phyloP scores from a whole-genome alignment of 2,329 filamentous ascomycete genomes.

The Xylaria sp. region DNA sequence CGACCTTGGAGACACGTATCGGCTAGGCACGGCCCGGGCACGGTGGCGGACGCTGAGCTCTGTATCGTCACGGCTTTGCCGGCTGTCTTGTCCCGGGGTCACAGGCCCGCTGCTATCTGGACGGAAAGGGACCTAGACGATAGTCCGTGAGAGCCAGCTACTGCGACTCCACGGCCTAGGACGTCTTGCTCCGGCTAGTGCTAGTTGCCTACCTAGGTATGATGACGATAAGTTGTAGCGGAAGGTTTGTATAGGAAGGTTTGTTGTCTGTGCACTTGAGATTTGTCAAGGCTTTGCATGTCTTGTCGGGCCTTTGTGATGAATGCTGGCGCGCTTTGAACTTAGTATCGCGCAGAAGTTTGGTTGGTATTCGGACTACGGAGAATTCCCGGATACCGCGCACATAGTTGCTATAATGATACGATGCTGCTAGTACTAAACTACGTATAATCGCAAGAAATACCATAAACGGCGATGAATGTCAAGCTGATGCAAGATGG shows the following conservation, averaged over 20 bases:
- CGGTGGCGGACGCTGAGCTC: background rate
- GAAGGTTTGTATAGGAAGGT: background rate
- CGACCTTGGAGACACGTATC: background rate
- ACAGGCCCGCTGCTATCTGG: background rate
- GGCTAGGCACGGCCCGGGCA: background rate
- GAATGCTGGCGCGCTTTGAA: background rate
- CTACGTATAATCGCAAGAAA: background rate
- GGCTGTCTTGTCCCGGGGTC: constrained; percentile 3
- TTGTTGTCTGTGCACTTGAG: background rate
- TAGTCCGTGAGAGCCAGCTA: background rate
- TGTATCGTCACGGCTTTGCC: background rate
- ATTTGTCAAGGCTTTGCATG: background rate
- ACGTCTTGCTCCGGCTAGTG: background rate
- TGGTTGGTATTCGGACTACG: background rate
- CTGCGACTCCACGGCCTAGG: background rate
- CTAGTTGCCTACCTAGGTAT: background rate
- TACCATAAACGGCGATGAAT: background rate
- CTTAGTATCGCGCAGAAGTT: background rate
- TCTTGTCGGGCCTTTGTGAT: background rate
- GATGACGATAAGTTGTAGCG: background rate
- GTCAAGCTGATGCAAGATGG: background rate
- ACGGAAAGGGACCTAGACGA: background rate
- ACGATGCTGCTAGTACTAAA: background rate
- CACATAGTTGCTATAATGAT: background rate
- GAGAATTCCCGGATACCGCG: background rate